These are phyloP conservation scores for Rhytidiadelphus loreus DNA, from an alignment of 225 moss, liverwort and hornwort genomes.

Conservation along the genomic window DNA sequence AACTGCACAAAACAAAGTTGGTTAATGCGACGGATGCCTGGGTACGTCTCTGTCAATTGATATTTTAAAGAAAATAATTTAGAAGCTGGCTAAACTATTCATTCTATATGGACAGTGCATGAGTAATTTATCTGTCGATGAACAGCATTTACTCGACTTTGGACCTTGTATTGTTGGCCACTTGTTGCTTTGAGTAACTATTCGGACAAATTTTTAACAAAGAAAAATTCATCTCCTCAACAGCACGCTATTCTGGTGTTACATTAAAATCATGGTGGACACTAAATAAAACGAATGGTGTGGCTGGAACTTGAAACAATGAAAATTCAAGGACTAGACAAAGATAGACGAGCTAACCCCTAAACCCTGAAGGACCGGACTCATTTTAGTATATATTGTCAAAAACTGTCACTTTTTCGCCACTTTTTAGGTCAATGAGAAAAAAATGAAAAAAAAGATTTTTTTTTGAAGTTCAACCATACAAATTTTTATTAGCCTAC, in stretches of 20 bases:
- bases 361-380: not conserved
- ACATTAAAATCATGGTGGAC: not conserved
- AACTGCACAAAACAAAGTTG: constrained; percentile 23
- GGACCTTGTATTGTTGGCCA: too few relatives aligned
- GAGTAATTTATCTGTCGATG: not conserved
- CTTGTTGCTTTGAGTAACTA: too few relatives aligned
- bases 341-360: not conserved
- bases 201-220: not conserved
- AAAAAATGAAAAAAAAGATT: too few relatives aligned
- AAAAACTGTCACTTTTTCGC: not conserved
- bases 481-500: not conserved
- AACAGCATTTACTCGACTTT: not conserved
- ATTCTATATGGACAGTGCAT: not conserved
- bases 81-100: not conserved
- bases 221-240: not conserved
- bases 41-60: not conserved
- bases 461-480: not conserved
- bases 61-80: not conserved
- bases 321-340: not conserved
- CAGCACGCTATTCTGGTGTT: not conserved
- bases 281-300: not conserved
- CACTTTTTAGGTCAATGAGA: not conserved
- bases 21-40: not conserved
- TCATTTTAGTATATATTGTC: not conserved
- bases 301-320: not conserved